A percentile compares a stretch with the other conserved stretches of the same genome.
These are phyloP conservation scores for Beauveria asiatica DNA, from an alignment of 2,329 filamentous ascomycete species.

Conservation along the genomic window DNA sequence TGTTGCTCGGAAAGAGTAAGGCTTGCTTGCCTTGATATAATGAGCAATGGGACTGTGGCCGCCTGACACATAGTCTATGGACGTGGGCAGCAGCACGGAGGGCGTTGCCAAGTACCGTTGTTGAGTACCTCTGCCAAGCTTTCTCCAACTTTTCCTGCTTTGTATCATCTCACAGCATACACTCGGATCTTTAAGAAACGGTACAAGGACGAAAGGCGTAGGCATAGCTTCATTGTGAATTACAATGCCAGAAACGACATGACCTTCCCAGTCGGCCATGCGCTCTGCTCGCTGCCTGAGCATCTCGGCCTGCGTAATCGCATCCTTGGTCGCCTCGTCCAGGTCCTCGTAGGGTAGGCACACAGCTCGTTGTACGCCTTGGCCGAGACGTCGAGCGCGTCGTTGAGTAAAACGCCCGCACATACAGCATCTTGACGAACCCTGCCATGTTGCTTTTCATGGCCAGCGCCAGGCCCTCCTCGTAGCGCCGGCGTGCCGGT, in stretches of 20 bases:
- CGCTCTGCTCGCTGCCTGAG: not conserved
- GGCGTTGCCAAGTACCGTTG: not conserved
- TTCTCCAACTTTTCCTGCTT: not conserved
- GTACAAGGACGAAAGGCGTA: no score
- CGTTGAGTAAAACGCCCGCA: slow-evolving; percentile 38
- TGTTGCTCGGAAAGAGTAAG: no score
- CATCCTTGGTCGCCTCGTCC: slow-evolving; percentile 35
- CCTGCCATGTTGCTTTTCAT: slow-evolving; percentile 32
- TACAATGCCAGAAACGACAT: no score
- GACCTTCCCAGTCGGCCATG: not conserved
- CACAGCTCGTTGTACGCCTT: slow-evolving; percentile 39
- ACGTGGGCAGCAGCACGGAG: not conserved
- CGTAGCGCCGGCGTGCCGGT: slow-evolving; percentile 34
- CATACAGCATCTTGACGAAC: slow-evolving; percentile 42
- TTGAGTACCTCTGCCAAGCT: not conserved
- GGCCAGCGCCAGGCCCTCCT: slow-evolving; percentile 34
- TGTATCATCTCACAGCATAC: not conserved
- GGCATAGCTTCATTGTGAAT: no score
- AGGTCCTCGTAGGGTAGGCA: slow-evolving; percentile 45
- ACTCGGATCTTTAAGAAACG: no score
- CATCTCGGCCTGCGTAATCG: not conserved
- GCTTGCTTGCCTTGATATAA: not conserved
- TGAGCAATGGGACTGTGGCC: not conserved
- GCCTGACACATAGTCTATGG: no score
- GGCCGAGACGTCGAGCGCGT: slow-evolving; percentile 27